Base-by-base conservation (phyloP, 192 early-diverging fungal species). In the Gaertneriomyces sp. region DNA sequence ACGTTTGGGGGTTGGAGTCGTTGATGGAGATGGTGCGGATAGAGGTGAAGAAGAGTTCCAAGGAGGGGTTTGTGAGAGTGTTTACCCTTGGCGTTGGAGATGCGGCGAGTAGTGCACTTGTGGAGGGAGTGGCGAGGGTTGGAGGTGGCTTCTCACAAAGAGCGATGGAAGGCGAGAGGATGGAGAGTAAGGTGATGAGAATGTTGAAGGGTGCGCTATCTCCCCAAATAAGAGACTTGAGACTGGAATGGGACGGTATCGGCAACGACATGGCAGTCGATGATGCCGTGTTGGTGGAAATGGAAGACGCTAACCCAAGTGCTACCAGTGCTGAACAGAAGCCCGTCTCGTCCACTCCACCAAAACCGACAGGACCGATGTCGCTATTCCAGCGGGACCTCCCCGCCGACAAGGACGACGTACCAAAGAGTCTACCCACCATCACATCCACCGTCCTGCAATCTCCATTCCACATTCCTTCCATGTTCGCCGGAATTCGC, bases 321-420 rank as follows among this genome's bases (percentile, higher is more conserved):
- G 20, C 49, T n/a, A 20, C 6, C 49, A 51, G 49, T 20, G n/a
- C 49, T 51, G 49, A 51, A 20, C n/a, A 51, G 49, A 51, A 51
- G 4, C 49, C 49, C n/a, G 5, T 51, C 0, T 5, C 49, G 3
- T 51, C 49, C 0, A 6, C n/a, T 17, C 6, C 49, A 5, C 49
- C 49, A 51, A 33, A 0, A 33, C 0, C 25, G 0, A 33, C 25
- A 2, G n/a, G 5, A 4, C 49, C 49, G 6, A n/a, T 51, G n/a
- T 51, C 49, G 20, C n/a, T 51, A 5, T 33, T 33, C 25, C 25
- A 33, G 25, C 49, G 4, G 3, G 49, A 51, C 20, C 20, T 51
- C n/a, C n/a, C n/a, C n/a, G n/a, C n/a, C 49, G 49, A 51, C 6
- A 6, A 17, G 5, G n/a, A 51, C n/a, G 6, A 3, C n/a, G 49